Conservation (phyloP, 1,284 basidiomycete species). For the Ceraceosorus guamensis region DNA sequence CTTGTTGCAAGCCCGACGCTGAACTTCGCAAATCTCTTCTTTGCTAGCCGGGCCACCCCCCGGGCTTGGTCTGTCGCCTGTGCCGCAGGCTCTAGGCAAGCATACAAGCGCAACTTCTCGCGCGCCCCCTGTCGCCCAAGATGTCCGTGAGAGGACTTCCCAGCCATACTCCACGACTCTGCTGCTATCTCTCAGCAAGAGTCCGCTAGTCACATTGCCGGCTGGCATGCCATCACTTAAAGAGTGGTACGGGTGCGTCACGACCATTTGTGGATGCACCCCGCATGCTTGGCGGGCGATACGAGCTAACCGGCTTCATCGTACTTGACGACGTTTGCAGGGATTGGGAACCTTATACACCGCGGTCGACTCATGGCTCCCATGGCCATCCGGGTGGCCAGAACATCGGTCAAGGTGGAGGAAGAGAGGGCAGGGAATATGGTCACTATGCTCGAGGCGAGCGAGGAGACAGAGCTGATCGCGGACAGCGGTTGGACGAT, state of each 20-base stretch:
- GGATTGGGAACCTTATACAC: slow-evolving; percentile 51
- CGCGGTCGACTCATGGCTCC: slow-evolving; percentile 50
- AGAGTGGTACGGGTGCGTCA: slow-evolving; percentile 75
- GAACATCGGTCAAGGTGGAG: background rate
- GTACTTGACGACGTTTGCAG: slow-evolving; percentile 56
- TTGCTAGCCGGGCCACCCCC: no score
- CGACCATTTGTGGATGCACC: slow-evolving; percentile 43
- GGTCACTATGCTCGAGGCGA: slow-evolving; percentile 15
- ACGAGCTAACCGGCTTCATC: slow-evolving; percentile 83
- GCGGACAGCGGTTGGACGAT: background rate
- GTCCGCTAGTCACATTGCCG: slow-evolving; percentile 68
- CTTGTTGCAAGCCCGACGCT: no score
- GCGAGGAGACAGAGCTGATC: slow-evolving; percentile 9
- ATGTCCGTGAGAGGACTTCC: background rate
- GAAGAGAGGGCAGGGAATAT: background rate
- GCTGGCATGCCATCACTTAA: slow-evolving; percentile 68
- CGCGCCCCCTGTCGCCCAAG: no score
- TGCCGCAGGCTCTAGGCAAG: no score
- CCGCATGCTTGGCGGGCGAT: slow-evolving; percentile 63
- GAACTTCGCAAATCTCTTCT: no score
- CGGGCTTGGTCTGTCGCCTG: no score
- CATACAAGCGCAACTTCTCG: no score
- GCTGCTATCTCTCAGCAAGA: slow-evolving; percentile 62
- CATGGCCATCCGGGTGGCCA: background rate
- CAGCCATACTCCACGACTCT: background rate